Evolutionary conservation across 2,329 filamentous ascomycete genomes (phyloP).

Genomic region (Leptosphaerulina australis): DNA sequence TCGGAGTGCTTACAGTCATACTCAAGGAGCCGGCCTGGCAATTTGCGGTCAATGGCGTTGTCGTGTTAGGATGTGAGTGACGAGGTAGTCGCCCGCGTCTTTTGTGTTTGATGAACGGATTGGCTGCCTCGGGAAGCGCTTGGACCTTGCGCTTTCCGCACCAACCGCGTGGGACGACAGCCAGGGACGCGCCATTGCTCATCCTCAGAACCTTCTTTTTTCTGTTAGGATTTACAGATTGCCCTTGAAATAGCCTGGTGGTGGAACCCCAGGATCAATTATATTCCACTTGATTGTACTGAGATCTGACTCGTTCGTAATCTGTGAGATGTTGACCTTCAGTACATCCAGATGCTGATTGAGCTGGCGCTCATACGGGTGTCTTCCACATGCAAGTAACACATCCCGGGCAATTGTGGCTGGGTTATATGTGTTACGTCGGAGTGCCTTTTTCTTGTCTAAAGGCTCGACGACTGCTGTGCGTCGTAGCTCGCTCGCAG

Average conservation of each 20-base stretch:
- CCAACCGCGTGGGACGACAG: conserved; percentile 30
- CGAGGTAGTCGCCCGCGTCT: conserved; percentile 47
- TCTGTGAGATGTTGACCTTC: conserved; percentile 50
- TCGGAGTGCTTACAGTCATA: conserved; percentile 39
- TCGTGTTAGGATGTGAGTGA: conserved; percentile 34
- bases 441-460: conserved; percentile 54
- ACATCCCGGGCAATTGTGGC: conserved; percentile 69
- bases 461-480: conserved; percentile 53
- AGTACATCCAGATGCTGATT: conserved; percentile 65
- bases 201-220: conserved; percentile 47
- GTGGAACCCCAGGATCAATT: conserved; percentile 62
- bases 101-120: conserved; percentile 42
- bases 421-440: conserved; percentile 62
- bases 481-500: conserved; percentile 26
- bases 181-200: conserved; percentile 18
- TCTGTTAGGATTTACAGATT: conserved; percentile 33
- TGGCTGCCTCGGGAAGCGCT: conserved; percentile 37
- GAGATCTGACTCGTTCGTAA: conserved; percentile 59
- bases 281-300: conserved; percentile 66
- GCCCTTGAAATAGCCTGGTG: conserved; percentile 42
- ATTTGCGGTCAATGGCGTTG: conserved; percentile 25
- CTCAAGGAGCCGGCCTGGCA: conserved; percentile 18
- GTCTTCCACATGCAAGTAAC: conserved; percentile 65
- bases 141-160: conserved; percentile 33
- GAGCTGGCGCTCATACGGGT: conserved; percentile 63